These are phyloP conservation scores for Eucalyptus shirleyi DNA, from an alignment of 345 rosid genomes.

Conservation along the genomic window DNA sequence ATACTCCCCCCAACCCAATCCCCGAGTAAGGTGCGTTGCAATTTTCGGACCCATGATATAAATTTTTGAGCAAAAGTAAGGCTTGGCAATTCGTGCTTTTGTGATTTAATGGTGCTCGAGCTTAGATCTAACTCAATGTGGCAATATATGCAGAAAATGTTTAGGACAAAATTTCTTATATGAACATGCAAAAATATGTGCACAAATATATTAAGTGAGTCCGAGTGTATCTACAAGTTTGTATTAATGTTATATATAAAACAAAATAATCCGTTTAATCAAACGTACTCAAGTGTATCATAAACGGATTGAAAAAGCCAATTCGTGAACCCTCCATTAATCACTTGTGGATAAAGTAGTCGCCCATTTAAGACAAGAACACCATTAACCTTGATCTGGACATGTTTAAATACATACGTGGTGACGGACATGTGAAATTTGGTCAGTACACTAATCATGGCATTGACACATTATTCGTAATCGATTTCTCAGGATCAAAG, in stretches of 20 bases:
- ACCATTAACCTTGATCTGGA: neutral
- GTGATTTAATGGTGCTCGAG: neutral
- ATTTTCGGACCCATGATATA: neutral
- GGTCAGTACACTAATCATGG: neutral
- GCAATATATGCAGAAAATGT: neutral
- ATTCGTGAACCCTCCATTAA: neutral
- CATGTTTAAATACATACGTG: neutral
- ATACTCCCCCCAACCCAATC: neutral
- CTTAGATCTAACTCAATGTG: neutral
- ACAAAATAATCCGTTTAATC: rapidly evolving
- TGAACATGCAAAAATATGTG: neutral
- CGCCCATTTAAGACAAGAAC: neutral
- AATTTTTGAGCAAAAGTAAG: neutral
- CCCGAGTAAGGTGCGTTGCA: neutral
- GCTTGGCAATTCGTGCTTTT: neutral
- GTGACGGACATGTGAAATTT: rapidly evolving
- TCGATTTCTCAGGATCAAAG: neutral
- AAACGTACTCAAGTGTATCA: neutral
- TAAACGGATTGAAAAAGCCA: neutral
- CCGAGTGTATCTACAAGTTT: neutral
- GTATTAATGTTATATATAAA: neutral
- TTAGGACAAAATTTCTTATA: neutral
- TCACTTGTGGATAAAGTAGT: neutral
- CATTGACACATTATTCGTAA: rapidly evolving
- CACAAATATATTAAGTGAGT: neutral